Percentiles rank a stretch among this genome's conserved stretches.
Evolutionary conservation across 306 rosid genomes (phyloP).

Genomic region (Crotalaria pallida): DNA sequence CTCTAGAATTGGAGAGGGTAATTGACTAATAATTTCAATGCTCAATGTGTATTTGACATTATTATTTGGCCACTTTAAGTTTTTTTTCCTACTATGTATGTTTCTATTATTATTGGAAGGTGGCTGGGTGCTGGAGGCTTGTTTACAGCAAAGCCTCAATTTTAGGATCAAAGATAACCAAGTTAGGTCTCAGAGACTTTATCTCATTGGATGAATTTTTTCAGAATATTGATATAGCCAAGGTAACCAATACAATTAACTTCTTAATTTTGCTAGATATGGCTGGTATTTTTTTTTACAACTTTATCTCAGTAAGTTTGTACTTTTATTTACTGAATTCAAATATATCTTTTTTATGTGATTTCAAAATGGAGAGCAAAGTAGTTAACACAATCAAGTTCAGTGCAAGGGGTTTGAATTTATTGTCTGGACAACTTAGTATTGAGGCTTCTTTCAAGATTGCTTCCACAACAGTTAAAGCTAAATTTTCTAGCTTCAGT

Average conservation of each 20-base stretch:
- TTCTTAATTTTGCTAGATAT: background rate
- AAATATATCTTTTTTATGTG: constrained; percentile 21
- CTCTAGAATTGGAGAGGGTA: constrained; percentile 63
- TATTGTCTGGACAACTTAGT: constrained; percentile 60
- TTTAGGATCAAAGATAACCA: constrained; percentile 78
- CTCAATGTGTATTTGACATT: background rate
- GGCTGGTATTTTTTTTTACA: background rate
- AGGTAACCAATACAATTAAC: constrained; percentile 42
- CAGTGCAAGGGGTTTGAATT: constrained; percentile 59
- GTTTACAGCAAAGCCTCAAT: constrained; percentile 72
- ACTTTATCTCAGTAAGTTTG: background rate
- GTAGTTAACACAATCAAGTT: constrained; percentile 79
- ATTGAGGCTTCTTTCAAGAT: constrained; percentile 76
- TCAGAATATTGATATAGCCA: constrained; percentile 54
- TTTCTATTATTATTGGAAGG: constrained; percentile 32
- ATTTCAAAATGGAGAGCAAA: constrained; percentile 63
- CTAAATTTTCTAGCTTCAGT: constrained; percentile 13
- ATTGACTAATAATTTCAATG: too few relatives aligned
- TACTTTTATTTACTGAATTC: constrained; percentile 5
- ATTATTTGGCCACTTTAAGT: too few relatives aligned
- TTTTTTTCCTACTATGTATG: background rate
- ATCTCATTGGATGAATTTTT: constrained; percentile 75
- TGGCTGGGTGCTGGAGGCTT: constrained; percentile 78
- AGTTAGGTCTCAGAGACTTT: constrained; percentile 80
- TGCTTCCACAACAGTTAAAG: constrained; percentile 66